A percentile compares a stretch with the other conserved stretches of the same genome.
These are phyloP conservation scores for Hyaloscypha variabilis DNA, from an alignment of 495 filamentous ascomycete genomes.

Conservation along the genomic window DNA sequence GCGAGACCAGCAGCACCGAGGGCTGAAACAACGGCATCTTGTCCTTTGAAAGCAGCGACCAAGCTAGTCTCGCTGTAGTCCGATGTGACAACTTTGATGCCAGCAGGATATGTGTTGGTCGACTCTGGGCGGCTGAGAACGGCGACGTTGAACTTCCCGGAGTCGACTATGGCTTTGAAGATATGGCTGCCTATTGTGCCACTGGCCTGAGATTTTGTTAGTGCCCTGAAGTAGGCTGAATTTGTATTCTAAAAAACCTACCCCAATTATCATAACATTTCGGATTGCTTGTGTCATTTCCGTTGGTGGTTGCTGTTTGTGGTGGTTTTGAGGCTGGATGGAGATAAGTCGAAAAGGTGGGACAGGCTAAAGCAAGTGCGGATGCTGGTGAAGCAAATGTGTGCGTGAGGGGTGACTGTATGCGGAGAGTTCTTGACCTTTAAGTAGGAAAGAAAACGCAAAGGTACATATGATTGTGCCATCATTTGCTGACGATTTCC, in stretches of 20 bases:
- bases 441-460: too few relatives aligned
- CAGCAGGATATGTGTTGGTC: constrained; percentile 39
- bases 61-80: constrained; percentile 51
- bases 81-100: constrained; percentile 43
- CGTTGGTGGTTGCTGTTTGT: too few relatives aligned
- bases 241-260: background rate
- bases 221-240: background rate
- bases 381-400: too few relatives aligned
- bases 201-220: background rate
- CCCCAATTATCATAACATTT: constrained; percentile 1
- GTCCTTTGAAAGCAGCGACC: constrained; percentile 44
- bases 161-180: constrained; percentile 51
- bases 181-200: constrained; percentile 62
- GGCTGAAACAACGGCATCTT: constrained; percentile 60
- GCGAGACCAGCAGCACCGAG: constrained; percentile 40
- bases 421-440: too few relatives aligned
- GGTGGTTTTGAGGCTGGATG: too few relatives aligned
- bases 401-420: too few relatives aligned
- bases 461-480: too few relatives aligned
- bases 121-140: constrained; percentile 50
- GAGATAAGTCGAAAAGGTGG: too few relatives aligned
- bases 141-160: constrained; percentile 56
- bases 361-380: too few relatives aligned
- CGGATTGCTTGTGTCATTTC: background rate
- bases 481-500: too few relatives aligned